Evolutionary conservation across 345 rosid genomes (phyloP).

Genomic region (Euphorbia pulcherrima): DNA sequence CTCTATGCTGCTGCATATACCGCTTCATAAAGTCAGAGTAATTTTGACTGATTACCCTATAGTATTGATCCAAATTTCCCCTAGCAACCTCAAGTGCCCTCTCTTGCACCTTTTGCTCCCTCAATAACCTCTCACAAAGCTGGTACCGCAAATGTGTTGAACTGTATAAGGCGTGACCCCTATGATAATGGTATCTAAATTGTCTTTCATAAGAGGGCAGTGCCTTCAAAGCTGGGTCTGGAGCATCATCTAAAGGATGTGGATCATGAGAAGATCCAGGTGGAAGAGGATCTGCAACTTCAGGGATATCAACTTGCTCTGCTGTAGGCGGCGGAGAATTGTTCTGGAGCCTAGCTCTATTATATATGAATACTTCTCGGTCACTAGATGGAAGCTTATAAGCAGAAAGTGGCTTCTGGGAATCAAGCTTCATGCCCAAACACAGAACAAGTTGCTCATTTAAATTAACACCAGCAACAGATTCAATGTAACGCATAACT

Average conservation of each 20-base stretch:
- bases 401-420: slow-evolving; percentile 64
- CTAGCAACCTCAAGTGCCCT: slow-evolving; percentile 83
- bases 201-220: slow-evolving; percentile 85
- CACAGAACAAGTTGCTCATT: slow-evolving; percentile 86
- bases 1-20: slow-evolving; percentile 62
- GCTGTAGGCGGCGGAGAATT: slow-evolving; percentile 58
- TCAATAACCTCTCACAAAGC: slow-evolving; percentile 61
- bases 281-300: slow-evolving; percentile 50
- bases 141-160: slow-evolving; percentile 52
- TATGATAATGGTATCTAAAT: slow-evolving; percentile 69
- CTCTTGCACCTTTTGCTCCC: slow-evolving; percentile 86
- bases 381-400: slow-evolving; percentile 71
- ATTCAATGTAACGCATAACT: slow-evolving; percentile 65
- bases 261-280: slow-evolving; percentile 48
- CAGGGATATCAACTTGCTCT: slow-evolving; percentile 53
- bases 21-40: slow-evolving; percentile 82
- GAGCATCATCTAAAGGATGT: slow-evolving; percentile 80
- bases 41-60: slow-evolving; percentile 67
- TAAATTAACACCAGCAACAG: slow-evolving; percentile 49
- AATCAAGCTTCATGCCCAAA: slow-evolving; percentile 72
- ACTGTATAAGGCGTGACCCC: slow-evolving; percentile 52
- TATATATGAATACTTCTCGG: slow-evolving; percentile 71
- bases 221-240: slow-evolving; percentile 92
- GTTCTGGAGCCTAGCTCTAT: slow-evolving; percentile 64
- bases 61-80: slow-evolving; percentile 76